Evolutionary conservation across 2,329 filamentous ascomycete genomes (phyloP).

Genomic region (Colletotrichum sidae): DNA sequence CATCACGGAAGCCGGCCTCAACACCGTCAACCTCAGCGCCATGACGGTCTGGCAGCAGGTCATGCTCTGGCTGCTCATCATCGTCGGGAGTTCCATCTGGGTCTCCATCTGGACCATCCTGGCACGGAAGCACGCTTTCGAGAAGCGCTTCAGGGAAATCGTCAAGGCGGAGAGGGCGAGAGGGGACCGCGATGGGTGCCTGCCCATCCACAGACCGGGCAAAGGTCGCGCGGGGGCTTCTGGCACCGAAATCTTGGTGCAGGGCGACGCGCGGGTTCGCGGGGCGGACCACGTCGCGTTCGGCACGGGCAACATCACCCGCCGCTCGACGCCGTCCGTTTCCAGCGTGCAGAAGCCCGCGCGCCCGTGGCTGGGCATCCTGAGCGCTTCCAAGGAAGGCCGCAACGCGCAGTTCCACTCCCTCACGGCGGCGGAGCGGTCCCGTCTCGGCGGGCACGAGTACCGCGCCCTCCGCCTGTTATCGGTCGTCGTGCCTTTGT

Average conservation of each 20-base stretch:
- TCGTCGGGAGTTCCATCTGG: constrained; percentile 75
- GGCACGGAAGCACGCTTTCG: constrained; percentile 71
- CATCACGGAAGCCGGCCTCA: constrained; percentile 76
- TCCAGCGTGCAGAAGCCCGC: constrained; percentile 31
- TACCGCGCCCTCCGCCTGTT: constrained; percentile 72
- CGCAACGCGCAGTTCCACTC: constrained; percentile 68
- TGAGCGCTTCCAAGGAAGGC: constrained; percentile 53
- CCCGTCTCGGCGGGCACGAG: constrained; percentile 71
- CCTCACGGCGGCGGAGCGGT: constrained; percentile 63
- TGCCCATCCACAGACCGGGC: constrained; percentile 40
- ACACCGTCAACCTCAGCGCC: constrained; percentile 72
- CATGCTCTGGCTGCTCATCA: constrained; percentile 72
- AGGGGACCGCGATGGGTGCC: constrained; percentile 40
- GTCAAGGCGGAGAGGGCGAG: constrained; percentile 53
- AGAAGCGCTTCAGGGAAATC: constrained; percentile 68
- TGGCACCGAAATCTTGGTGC: background rate
- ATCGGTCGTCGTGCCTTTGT: constrained; percentile 69
- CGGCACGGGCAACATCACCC: background rate
- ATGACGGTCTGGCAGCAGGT: constrained; percentile 77
- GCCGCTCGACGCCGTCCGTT: constrained; percentile 15
- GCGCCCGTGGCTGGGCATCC: constrained; percentile 47
- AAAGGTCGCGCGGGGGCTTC: background rate
- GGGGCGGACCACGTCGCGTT: background rate
- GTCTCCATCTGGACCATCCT: constrained; percentile 74
- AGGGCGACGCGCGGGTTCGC: background rate